Base-by-base conservation (phyloP, 352 stramenopile species). In the Phytophthora quininea region DNA sequence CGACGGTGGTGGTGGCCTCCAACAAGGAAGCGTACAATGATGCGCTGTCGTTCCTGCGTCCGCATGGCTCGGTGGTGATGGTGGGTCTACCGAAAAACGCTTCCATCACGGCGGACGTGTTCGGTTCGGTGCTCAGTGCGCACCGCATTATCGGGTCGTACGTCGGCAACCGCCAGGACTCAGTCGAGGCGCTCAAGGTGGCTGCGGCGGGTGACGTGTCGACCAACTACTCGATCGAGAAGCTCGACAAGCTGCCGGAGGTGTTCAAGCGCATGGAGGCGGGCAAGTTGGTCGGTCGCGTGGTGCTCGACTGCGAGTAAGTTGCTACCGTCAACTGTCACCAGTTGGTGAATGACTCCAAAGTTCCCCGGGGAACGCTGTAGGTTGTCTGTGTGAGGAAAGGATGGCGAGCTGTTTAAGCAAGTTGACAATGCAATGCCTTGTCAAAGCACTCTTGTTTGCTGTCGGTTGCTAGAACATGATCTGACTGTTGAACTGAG, bases 1-100 rank as follows among this genome's bases (percentile, higher is more conserved):
- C 87, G 58, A 58, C 88, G 14, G 71, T 92, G 46, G 47, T 96
- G 14, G 74, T 90, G 59, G 86, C 86, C 3, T 67, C 85, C 11
- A 45, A 63, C 19, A 71, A 80, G 11, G 57, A 54, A 29, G 53
- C 71, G 12, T 69, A 86, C 46, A 58, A 66, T 1, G 50, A 72
- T 3, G 73, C 84, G n/a, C 49, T 87, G 30, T 35, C 57, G 2
- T 71, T 86, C 32, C 45, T 96, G 42, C 77, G 76, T 52, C 64
- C 73, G 4, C 65, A 82, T 51, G 88, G 86, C 19, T 71, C 61
- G 9, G 62, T 86, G 10, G 62, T 90, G 24, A 52, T 91, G 27
- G 71, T 96, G 2, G 86, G 86, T 12, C 71, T 84, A 4, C 60
- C 72, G 24, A 60, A 92, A 58, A 59, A 40, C 1, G 43, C 29